These are phyloP conservation scores for Lotmaria passim DNA, from an alignment of 208 protist genomes.

Conservation along the genomic window DNA sequence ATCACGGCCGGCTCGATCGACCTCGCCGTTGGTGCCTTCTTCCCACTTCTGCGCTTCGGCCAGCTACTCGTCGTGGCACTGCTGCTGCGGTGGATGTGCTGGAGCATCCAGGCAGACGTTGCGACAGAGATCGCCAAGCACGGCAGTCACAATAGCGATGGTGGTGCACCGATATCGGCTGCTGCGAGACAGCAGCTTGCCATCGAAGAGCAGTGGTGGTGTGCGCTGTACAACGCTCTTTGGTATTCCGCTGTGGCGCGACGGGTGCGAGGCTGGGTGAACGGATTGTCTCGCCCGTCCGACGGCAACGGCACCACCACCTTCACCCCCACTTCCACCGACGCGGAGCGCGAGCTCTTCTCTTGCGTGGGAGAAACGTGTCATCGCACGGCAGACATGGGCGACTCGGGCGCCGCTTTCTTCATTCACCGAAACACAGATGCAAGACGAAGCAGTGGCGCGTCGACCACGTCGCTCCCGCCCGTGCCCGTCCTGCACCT, in stretches of 20 bases:
- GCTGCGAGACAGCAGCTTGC: too few relatives aligned
- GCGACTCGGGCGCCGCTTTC: background rate
- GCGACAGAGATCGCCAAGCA: background rate
- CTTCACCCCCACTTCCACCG: background rate
- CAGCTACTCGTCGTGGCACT: constrained; percentile 28
- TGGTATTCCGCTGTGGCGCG: constrained; percentile 13
- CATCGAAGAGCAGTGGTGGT: constrained; percentile 21
- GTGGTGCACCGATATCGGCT: background rate
- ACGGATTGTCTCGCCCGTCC: constrained; percentile 5
- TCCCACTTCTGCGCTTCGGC: constrained; percentile 13
- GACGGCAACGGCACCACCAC: too few relatives aligned
- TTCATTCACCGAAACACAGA: background rate
- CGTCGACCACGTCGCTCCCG: background rate
- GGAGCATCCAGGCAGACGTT: constrained; percentile 9
- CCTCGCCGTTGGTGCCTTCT: constrained; percentile 21
- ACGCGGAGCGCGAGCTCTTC: background rate
- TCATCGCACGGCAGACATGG: background rate
- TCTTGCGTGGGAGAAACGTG: background rate
- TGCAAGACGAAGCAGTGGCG: background rate
- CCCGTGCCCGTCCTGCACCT: constrained; percentile 8
- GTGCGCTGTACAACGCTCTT: constrained; percentile 1
- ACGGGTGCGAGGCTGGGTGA: background rate
- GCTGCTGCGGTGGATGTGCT: constrained; percentile 33
- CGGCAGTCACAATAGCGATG: background rate
- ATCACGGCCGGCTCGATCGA: constrained; percentile 13